Evolutionary conservation across 2,329 filamentous ascomycete species (phyloP), one percentile per base, ranked within the genome.

Genomic region (Rugonectria rugulosa): DNA sequence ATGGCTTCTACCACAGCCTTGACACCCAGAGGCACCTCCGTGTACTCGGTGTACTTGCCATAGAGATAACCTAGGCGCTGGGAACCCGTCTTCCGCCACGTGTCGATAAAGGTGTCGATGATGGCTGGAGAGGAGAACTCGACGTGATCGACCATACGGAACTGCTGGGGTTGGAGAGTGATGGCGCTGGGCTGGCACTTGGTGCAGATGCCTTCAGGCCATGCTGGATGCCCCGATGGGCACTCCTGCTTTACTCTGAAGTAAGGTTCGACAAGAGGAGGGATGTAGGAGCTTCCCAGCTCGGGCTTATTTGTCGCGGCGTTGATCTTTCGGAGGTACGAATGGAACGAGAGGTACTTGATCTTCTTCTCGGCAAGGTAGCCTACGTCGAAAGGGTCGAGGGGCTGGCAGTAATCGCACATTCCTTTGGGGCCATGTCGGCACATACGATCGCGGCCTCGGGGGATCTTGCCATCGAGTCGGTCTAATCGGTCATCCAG

Each of bases 111-210:
- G n/a, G 85, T 86, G 71, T 99, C 91, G 66, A 98, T 91, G 27
- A 98, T 85, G 49, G 87, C 82, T 3, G 92, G 88, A 1, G 90
- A 88, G 2, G 94, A 88, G 71, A 99, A 98, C 74, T 99, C 96
- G 60, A 99, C 95, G 72, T 99, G 95, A 68, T 99, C 95, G 4
- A 99, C 93, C 91, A 95, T 97, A 46, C 95, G 91, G 73, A 94
- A 99, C 17, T 89, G 83, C 73, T 99, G 95, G 5, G 92, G 92
- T 70, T 98, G 93, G 48, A 99, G 79, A 10, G 92, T 97, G 70
- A 99, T 99, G 52, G 95, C 94, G 62, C 94, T 97, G 7, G 95
- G 95, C 71, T 99, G 96, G 68, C 95, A 99, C 73, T 98, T 99
- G 55, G 91, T 96, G 78, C 95, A 99, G 63, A 99, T 98, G 14